Percentiles rank a stretch among this genome's conserved stretches.
These are phyloP conservation scores for Ilex asprella DNA, from an alignment of 257 asterid species.

Conservation along the genomic window DNA sequence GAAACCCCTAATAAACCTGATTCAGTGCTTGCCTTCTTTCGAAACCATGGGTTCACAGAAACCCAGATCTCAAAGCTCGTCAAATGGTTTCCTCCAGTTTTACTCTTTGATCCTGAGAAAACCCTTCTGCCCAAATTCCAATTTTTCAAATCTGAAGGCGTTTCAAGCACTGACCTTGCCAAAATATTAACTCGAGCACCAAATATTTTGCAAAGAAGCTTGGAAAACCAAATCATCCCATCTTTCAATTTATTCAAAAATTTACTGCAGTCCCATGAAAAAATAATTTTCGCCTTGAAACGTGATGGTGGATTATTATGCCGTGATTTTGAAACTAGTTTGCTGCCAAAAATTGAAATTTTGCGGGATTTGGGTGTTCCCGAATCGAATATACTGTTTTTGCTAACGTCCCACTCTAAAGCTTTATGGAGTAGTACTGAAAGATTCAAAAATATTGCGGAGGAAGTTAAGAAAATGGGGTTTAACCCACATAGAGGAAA, in stretches of 20 bases:
- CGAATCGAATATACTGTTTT: neutral
- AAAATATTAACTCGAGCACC: slow-evolving; percentile 1
- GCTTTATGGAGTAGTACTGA: neutral
- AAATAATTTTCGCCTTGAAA: neutral
- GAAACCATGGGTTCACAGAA: too few species aligned
- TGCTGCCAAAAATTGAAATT: slow-evolving; percentile 11
- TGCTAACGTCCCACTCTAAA: slow-evolving; percentile 3
- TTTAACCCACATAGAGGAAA: slow-evolving; percentile 8
- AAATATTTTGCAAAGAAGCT: slow-evolving; percentile 1
- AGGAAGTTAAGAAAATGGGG: slow-evolving; percentile 19
- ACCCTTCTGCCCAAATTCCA: slow-evolving; percentile 19
- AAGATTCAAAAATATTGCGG: slow-evolving; percentile 3
- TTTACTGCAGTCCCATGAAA: neutral
- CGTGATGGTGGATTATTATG: neutral
- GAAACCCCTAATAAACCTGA: too few species aligned
- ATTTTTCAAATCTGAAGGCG: slow-evolving; percentile 20
- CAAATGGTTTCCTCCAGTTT: too few species aligned
- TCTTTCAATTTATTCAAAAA: slow-evolving; percentile 6
- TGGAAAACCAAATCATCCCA: slow-evolving; percentile 16
- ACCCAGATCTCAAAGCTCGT: too few species aligned
- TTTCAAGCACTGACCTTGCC: slow-evolving; percentile 5
- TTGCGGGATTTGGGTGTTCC: slow-evolving; percentile 16
- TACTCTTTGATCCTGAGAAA: slow-evolving; percentile 14
- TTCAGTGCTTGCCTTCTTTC: too few species aligned
- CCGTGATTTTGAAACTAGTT: neutral